phyloP scores from a whole-genome alignment of 2,329 filamentous ascomycete genomes.

The Thyridium curvatum region DNA sequence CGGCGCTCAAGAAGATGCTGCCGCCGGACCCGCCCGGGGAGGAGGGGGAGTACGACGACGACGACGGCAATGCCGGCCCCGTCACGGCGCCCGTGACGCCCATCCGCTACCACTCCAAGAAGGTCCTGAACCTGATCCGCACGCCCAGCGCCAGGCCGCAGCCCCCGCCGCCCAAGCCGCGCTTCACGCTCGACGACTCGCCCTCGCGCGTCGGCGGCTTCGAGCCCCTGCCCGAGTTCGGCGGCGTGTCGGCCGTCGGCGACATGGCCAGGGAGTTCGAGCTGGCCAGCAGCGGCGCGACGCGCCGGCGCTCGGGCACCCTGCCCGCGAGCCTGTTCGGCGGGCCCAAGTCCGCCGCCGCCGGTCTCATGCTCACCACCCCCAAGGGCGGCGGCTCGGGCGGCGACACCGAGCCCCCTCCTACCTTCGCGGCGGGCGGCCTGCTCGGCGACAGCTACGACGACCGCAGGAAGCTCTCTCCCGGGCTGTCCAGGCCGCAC shows the following conservation, averaged over 20 bases:
- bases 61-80: background rate
- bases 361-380: too few relatives aligned
- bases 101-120: conserved; percentile 14
- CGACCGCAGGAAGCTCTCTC: conserved; percentile 33
- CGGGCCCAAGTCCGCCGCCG: too few relatives aligned
- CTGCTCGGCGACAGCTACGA: conserved; percentile 45
- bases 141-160: too few relatives aligned
- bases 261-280: conserved; percentile 40
- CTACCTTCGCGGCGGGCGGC: conserved; percentile 42
- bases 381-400: too few relatives aligned
- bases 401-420: background rate
- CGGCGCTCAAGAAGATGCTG: conserved; percentile 19
- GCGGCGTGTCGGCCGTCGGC: conserved; percentile 43
- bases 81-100: conserved; percentile 10
- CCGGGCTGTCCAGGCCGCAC: conserved; percentile 4
- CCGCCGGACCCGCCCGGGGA: conserved; percentile 19
- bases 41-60: too few relatives aligned
- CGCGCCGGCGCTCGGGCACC: conserved; percentile 14
- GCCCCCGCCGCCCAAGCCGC: conserved; percentile 25
- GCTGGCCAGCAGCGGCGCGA: too few relatives aligned
- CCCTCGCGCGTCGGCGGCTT: conserved; percentile 62
- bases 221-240: conserved; percentile 61
- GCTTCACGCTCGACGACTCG: conserved; percentile 38
- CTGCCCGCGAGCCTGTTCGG: too few relatives aligned
- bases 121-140: conserved; percentile 14